Evolutionary conservation across 202 grass and related monocot species (phyloP).

Genomic region (Bolboschoenoplectus hybrid): DNA sequence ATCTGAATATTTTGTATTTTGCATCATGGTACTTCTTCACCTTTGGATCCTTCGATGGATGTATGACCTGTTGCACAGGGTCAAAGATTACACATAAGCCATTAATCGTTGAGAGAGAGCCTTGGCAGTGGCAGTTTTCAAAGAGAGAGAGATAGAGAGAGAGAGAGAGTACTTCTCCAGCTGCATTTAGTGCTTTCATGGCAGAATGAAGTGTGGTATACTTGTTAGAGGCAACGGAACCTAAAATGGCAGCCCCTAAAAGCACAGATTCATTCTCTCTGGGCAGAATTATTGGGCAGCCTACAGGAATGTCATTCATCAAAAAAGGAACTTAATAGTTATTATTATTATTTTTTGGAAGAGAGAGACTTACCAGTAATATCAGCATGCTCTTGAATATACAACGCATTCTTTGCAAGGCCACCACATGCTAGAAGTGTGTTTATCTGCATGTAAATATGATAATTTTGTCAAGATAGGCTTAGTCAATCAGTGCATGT

Average conservation of each 20-base stretch:
- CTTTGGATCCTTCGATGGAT: slow-evolving; percentile 67
- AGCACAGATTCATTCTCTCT: slow-evolving; percentile 90
- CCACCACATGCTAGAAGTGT: slow-evolving; percentile 85
- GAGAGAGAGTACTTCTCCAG: slow-evolving; percentile 57
- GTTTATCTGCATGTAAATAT: slow-evolving; percentile 61
- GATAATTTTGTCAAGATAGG: slow-evolving; percentile 7
- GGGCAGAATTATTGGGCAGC: slow-evolving; percentile 80
- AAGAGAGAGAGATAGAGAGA: neutral
- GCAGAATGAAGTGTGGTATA: slow-evolving; percentile 62
- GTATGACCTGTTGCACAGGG: slow-evolving; percentile 58
- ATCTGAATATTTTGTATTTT: slow-evolving; percentile 88
- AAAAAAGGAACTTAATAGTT: neutral
- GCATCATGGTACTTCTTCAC: slow-evolving; percentile 89
- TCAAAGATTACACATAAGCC: slow-evolving; percentile 1
- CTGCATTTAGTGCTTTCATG: slow-evolving; percentile 88
- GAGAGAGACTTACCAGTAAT: slow-evolving; percentile 53
- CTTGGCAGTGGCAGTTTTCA: slow-evolving; percentile 3
- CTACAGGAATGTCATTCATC: slow-evolving; percentile 46
- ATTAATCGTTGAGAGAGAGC: slow-evolving; percentile 10
- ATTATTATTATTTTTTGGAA: neutral
- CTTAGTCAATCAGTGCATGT: neutral
- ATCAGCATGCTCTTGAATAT: slow-evolving; percentile 98
- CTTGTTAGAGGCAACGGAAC: slow-evolving; percentile 85
- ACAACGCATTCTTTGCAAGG: slow-evolving; percentile 86
- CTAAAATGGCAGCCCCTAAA: slow-evolving; percentile 84